Evolutionary conservation across 495 filamentous ascomycete genomes (phyloP).

Genomic region (Neurospora terricola): DNA sequence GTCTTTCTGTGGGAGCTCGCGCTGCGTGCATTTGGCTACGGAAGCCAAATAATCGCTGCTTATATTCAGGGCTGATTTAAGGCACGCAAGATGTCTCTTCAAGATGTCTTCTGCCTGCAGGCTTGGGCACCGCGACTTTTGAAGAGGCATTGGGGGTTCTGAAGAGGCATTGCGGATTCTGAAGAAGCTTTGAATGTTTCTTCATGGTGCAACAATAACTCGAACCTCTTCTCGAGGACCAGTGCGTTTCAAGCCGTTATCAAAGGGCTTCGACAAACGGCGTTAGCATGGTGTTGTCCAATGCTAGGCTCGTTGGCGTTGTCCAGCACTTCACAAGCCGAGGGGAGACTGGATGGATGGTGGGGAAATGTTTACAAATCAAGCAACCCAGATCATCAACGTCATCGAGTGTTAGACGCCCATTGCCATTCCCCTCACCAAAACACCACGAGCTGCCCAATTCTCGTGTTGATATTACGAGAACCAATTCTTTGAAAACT

Average conservation of each 20-base stretch:
- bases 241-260: too few species aligned
- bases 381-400: background rate
- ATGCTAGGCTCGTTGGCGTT: background rate
- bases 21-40: background rate
- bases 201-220: too few species aligned
- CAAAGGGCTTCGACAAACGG: background rate
- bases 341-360: background rate
- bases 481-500: background rate
- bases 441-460: background rate
- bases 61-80: background rate
- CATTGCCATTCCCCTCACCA: background rate
- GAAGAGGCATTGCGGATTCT: background rate
- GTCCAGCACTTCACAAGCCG: background rate
- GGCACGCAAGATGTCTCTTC: background rate
- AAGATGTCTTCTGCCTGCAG: background rate
- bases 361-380: background rate
- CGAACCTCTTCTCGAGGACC: too few species aligned
- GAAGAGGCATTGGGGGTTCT: background rate
- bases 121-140: background rate
- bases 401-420: background rate
- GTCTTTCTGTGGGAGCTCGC: background rate
- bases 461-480: background rate
- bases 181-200: background rate
- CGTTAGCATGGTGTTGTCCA: background rate
- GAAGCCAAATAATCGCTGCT: background rate